Base-by-base conservation (phyloP, 108 stramenopile species). In the Pseudonitzschia pungens region DNA sequence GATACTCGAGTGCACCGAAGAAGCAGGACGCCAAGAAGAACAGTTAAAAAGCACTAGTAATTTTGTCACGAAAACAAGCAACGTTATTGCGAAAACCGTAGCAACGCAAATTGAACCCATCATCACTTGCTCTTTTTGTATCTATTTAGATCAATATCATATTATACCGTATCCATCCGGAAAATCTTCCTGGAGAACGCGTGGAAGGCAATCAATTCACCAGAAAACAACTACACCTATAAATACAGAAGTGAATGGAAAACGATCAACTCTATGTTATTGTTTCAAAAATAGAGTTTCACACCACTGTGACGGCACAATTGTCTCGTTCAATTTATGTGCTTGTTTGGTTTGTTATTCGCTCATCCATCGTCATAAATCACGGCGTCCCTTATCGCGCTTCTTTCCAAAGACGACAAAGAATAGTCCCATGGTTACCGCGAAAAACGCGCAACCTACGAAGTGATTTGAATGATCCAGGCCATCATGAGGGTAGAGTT, bases 1-100 rank as follows among this genome's bases (percentile, higher is more conserved):
- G 93, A 33, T 96, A 92, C 76, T 89, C 84, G 76, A 71, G 58
- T 63, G 68, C 54, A 67, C 64, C 67, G 73, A 78, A 65, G 58
- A 65, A 27, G 71, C 67, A 36, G 68, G 73, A 73, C 9, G 45
- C 45, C 10, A 10, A 2, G 2, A 55, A 55, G 22, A 55, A 55
- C 55, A 40, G 14, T 9, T 70, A 63, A 63, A 45, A 67, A 10
- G 40, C 32, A 20, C 20, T 24, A 59, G 2, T 24, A 51, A 51
- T n/a, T 51, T 9, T 7, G n/a, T 51, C 3, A 51, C 4, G n/a
- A 3, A 3, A 51, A 51, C 50, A 51, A 51, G 50, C 50, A n/a
- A 51, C 20, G 3, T 2, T 8, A 51, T 51, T 51, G 6, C 6
- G 36, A 36, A 36, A 6, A 6, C n/a, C n/a, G n/a, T n/a, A n/a